Base-by-base conservation (phyloP, 495 filamentous ascomycete genomes). In the Penicillium antarcticum region DNA sequence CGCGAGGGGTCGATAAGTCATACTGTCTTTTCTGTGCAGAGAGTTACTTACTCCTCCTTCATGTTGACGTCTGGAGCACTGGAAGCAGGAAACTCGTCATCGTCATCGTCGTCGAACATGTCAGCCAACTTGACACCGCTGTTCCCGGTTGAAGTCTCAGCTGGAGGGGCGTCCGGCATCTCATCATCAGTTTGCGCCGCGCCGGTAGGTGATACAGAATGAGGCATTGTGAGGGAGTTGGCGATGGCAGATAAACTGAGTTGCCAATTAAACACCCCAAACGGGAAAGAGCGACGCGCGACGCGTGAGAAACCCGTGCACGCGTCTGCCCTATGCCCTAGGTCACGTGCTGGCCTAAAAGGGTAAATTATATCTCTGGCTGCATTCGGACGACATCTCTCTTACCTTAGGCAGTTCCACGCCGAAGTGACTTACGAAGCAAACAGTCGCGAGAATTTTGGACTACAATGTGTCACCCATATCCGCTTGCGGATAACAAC, bases 91-190 rank as follows among this genome's bases (percentile, higher is more conserved):
- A 88, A 92, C 49, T 94, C 89, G 4, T 94, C 88, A 4, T 88
- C 87, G 41, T 89, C 86, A 26, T 85, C 81, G 48, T 87, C 87
- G 31, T 84, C 82, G 57, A 95, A 94, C 31, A 95, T 65, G 32
- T 92, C 87, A 42, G 95, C 91, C 16, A 96, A 67, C 37, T 87
- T 89, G 16, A 87, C 75, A n/a, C 80, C 70, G 53, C 56, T 61
- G 49, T 74, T 70, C 35, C 63, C 58, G 5, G 53, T 55, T 19
- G 46, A 32, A 54, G 49, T 36, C 9, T 51, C 54, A 12, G 49
- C 53, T 14, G 53, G 40, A 13, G 72, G 67, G 11, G 72, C 74
- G 56, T 77, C 74, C 17, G 68, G 68, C n/a, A 75, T 56, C 14
- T 63, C 51, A 39, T 73, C 73, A 1, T 71, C 66, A 49, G 74